phyloP scores from a whole-genome alignment of 768 basidiomycete species.

The Podaxis sp. region DNA sequence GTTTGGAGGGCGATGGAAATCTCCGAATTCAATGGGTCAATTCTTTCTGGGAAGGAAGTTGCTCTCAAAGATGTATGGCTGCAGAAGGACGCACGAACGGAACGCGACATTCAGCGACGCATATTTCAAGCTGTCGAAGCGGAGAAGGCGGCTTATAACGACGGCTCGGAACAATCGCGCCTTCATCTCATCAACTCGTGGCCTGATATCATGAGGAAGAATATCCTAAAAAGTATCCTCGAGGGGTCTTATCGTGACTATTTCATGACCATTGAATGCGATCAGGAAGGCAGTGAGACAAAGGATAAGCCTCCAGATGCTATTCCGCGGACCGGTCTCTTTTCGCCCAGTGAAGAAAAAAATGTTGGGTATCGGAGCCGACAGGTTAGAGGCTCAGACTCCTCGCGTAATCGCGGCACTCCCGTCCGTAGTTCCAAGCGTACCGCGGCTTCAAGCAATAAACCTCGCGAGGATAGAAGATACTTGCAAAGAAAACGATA shows the following conservation, averaged over 20 bases:
- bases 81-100: slow-evolving; percentile 6
- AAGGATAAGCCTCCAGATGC: neutral
- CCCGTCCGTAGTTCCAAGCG: too few relatives aligned
- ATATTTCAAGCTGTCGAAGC: slow-evolving; percentile 13
- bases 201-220: neutral
- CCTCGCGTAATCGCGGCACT: too few relatives aligned
- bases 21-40: neutral
- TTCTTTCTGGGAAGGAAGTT: neutral
- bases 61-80: slow-evolving; percentile 23
- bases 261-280: neutral
- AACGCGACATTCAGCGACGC: slow-evolving; percentile 14
- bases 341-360: neutral
- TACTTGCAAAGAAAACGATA: too few relatives aligned
- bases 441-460: too few relatives aligned
- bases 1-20: slow-evolving; percentile 1
- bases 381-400: too few relatives aligned
- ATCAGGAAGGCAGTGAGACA: neutral
- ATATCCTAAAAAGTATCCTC: neutral
- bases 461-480: too few relatives aligned
- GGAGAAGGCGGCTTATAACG: neutral
- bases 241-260: neutral
- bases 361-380: neutral
- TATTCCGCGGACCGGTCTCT: neutral
- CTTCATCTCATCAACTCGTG: neutral
- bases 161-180: neutral